These are phyloP conservation scores for Penstemon eatonii DNA, from an alignment of 257 asterid genomes.

Conservation along the genomic window DNA sequence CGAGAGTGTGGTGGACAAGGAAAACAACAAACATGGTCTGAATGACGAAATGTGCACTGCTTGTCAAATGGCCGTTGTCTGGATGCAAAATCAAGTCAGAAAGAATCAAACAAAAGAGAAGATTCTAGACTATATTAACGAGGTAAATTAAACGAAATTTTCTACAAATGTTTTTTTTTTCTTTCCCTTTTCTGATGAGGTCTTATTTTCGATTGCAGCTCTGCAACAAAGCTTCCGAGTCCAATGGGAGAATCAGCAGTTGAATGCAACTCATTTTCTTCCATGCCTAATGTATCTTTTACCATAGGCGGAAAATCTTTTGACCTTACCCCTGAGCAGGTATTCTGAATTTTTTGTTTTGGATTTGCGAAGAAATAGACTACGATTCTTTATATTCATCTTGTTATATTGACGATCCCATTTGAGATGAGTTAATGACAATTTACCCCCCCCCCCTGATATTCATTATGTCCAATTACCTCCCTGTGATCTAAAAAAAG, in stretches of 20 bases:
- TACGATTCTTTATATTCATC: no score
- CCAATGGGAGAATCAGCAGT: conserved; percentile 88
- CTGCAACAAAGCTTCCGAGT: conserved; percentile 80
- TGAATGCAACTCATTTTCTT: conserved; percentile 57
- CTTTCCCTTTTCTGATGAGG: conserved; percentile 18
- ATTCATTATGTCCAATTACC: no score
- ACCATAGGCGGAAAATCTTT: conserved; percentile 65
- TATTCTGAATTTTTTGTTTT: conserved; percentile 17
- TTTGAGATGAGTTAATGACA: no score
- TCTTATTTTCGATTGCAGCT: conserved; percentile 46
- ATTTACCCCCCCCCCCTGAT: no score
- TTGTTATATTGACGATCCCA: no score
- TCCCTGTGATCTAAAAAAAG: no score
- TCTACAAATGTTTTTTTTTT: background rate
- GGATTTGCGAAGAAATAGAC: background rate
- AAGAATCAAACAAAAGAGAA: conserved; percentile 60
- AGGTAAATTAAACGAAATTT: conserved; percentile 40
- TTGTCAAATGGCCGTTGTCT: conserved; percentile 87
- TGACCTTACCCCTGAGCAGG: conserved; percentile 73
- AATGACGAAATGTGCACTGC: conserved; percentile 61
- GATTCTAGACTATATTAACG: conserved; percentile 66
- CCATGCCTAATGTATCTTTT: conserved; percentile 68
- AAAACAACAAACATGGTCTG: conserved; percentile 33
- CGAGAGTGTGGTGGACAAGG: conserved; percentile 78
- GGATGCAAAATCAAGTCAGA: conserved; percentile 77